Evolutionary conservation across 495 filamentous ascomycete genomes (phyloP).

Genomic region (Cercophora sp.): DNA sequence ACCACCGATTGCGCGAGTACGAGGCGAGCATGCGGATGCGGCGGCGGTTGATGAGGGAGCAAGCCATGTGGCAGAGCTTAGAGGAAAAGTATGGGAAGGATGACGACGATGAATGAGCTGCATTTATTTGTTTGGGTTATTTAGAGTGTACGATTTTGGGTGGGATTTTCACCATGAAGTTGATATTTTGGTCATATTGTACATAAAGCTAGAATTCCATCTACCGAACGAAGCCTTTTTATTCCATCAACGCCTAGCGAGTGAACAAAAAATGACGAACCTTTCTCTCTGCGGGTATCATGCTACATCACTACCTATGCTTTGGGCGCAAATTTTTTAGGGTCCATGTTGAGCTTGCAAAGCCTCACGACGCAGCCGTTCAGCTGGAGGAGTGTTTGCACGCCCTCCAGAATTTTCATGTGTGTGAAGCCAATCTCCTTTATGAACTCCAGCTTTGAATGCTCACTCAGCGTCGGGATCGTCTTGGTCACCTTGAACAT

Average conservation of each 20-base stretch:
- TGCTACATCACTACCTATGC: no score
- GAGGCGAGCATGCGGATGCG: constrained; percentile 59
- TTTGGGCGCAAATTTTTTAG: constrained; percentile 75
- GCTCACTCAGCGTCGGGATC: constrained; percentile 81
- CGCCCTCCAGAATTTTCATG: constrained; percentile 96
- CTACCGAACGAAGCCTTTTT: no score
- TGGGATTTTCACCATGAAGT: background rate
- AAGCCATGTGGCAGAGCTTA: constrained; percentile 56
- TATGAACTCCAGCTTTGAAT: constrained; percentile 92
- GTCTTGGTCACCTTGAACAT: constrained; percentile 99
- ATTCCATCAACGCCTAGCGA: no score
- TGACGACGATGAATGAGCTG: constrained; percentile 28
- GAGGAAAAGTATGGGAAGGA: constrained; percentile 39
- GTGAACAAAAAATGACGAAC: no score
- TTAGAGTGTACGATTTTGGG: background rate
- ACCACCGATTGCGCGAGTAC: constrained; percentile 67
- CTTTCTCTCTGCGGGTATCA: no score
- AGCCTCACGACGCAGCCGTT: constrained; percentile 86
- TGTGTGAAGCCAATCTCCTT: constrained; percentile 98
- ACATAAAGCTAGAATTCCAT: no score
- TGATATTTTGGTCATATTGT: no score
- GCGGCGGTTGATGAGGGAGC: constrained; percentile 57
- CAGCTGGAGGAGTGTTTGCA: constrained; percentile 90
- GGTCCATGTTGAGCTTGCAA: constrained; percentile 93
- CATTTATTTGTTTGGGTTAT: background rate